These are phyloP conservation scores for Lachnellula hyalina DNA, from an alignment of 2,329 filamentous ascomycete species.

Conservation along the genomic window DNA sequence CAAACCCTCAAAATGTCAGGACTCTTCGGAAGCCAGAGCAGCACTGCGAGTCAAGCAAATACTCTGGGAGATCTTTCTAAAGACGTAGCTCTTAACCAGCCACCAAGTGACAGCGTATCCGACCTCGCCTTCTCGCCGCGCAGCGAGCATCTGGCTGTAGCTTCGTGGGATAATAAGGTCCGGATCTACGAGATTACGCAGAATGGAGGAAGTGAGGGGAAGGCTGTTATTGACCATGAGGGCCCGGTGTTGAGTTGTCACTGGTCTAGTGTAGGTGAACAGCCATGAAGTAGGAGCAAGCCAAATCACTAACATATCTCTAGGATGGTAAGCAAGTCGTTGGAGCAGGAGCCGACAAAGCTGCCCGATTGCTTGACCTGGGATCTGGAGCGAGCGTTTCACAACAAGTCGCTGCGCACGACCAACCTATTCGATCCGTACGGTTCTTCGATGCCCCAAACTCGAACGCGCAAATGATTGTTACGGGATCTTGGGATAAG, in stretches of 20 bases:
- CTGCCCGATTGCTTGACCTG: constrained; percentile 82
- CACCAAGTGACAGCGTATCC: constrained; percentile 85
- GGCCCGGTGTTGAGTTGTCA: constrained; percentile 78
- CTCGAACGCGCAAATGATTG: constrained; percentile 68
- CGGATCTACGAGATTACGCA: constrained; percentile 88
- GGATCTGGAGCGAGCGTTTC: constrained; percentile 53
- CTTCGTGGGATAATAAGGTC: constrained; percentile 97
- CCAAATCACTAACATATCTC: constrained; percentile 2
- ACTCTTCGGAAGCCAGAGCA: constrained; percentile 51
- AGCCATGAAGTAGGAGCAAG: constrained; percentile 1
- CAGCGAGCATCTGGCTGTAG: constrained; percentile 77
- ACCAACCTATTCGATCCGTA: constrained; percentile 73
- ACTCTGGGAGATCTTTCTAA: constrained; percentile 88
- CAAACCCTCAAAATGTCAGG: constrained; percentile 51
- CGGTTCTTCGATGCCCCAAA: constrained; percentile 67
- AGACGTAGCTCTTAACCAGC: constrained; percentile 72
- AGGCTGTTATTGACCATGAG: constrained; percentile 80
- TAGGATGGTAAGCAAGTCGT: constrained; percentile 89
- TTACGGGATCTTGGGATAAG: constrained; percentile 92
- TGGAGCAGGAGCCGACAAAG: constrained; percentile 86
- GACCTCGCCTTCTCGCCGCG: constrained; percentile 76
- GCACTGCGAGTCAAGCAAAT: constrained; percentile 47
- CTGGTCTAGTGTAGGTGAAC: constrained; percentile 72
- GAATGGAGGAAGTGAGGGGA: constrained; percentile 75
- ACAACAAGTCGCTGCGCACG: constrained; percentile 75